Conservation (phyloP, 768 basidiomycete species). For the Hygrocybe coccinea region DNA sequence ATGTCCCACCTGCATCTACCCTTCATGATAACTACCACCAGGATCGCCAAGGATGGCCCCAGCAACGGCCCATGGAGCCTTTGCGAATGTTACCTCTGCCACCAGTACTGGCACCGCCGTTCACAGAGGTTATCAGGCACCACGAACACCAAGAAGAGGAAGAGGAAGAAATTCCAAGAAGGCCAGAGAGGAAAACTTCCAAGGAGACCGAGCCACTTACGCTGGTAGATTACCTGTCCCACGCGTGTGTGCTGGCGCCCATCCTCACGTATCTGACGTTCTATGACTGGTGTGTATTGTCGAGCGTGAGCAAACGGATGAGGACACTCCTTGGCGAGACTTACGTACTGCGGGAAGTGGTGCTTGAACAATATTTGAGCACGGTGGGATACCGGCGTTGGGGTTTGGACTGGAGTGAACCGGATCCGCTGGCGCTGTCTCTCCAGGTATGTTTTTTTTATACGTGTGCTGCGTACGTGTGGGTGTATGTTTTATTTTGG, state of each 20-base stretch:
- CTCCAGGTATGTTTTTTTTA: conserved; percentile 46
- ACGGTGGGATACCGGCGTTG: conserved; percentile 73
- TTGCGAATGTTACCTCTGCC: conserved; percentile 38
- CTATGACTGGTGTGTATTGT: conserved; percentile 63
- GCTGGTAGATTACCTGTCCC: conserved; percentile 50
- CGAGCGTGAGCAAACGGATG: conserved; percentile 51
- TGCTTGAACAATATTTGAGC: conserved; percentile 63
- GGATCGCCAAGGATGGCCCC: conserved; percentile 30
- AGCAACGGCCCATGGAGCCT: conserved; percentile 34
- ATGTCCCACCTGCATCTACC: conserved; percentile 8
- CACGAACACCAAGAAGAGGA: neutral
- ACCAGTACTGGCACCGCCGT: conserved; percentile 13
- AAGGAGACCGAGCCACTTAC: conserved; percentile 37
- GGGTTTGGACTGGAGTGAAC: conserved; percentile 42
- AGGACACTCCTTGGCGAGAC: conserved; percentile 46
- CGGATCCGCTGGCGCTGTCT: conserved; percentile 60
- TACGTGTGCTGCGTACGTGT: too few relatives aligned
- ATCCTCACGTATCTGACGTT: conserved; percentile 66
- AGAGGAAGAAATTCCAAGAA: neutral
- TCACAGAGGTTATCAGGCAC: too few relatives aligned
- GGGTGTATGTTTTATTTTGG: neutral
- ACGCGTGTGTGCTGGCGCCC: conserved; percentile 46
- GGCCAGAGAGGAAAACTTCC: neutral
- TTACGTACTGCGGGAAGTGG: conserved; percentile 51
- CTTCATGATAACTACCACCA: conserved; percentile 20